Evolutionary conservation across 306 rosid species (phyloP).

Genomic region (Quercus mongolica): DNA sequence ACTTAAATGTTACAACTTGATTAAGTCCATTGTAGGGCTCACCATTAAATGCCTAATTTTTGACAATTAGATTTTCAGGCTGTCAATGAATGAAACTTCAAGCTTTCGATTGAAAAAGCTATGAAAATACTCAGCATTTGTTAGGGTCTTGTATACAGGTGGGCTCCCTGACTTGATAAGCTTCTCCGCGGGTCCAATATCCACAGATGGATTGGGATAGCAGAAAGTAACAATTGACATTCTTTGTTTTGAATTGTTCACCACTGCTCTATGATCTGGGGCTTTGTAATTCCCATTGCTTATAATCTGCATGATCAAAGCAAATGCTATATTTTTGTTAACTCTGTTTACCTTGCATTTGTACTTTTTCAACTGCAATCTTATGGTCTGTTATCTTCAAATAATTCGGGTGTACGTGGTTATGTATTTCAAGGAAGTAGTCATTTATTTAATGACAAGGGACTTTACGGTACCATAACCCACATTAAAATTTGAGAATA

Average conservation of each 20-base stretch:
- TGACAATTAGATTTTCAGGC: slow-evolving; percentile 19
- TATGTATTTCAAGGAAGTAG: no score
- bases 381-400: no score
- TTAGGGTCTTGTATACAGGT: slow-evolving; percentile 33
- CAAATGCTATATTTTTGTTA: background rate
- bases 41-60: background rate
- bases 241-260: slow-evolving; percentile 35
- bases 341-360: background rate
- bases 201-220: slow-evolving; percentile 24
- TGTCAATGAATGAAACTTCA: slow-evolving; percentile 38
- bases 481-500: no score
- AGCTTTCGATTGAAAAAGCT: slow-evolving; percentile 35
- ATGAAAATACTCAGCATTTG: slow-evolving; percentile 33
- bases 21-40: no score
- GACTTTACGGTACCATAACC: no score
- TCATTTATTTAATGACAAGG: no score
- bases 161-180: slow-evolving; percentile 24
- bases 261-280: slow-evolving; percentile 48
- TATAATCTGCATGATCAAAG: slow-evolving; percentile 30
- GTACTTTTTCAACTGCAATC: background rate
- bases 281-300: slow-evolving; percentile 53
- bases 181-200: slow-evolving; percentile 31
- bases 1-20: no score
- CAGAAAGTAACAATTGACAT: slow-evolving; percentile 43
- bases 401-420: no score